These are phyloP conservation scores for Artemisia annua DNA, from an alignment of 129 eudicot species.

Conservation along the genomic window DNA sequence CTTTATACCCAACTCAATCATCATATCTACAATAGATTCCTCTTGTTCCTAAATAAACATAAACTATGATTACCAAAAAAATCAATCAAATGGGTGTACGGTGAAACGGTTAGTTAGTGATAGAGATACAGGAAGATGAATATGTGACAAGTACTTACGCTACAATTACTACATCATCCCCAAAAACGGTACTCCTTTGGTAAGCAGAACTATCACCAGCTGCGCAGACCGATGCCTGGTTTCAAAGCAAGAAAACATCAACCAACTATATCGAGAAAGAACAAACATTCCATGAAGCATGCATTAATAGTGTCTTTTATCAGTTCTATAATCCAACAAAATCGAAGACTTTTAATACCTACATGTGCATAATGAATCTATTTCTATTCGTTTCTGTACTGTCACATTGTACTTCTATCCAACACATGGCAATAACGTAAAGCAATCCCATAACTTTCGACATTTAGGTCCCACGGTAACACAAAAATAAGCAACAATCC, in stretches of 20 bases:
- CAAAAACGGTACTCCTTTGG: slow-evolving; percentile 70
- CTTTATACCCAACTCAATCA: slow-evolving; percentile 29
- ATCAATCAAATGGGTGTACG: neutral
- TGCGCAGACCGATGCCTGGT: slow-evolving; percentile 72
- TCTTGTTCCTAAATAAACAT: slow-evolving; percentile 22
- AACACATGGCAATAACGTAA: neutral
- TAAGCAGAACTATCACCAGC: slow-evolving; percentile 96
- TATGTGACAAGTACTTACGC: slow-evolving; percentile 62
- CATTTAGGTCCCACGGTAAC: too few relatives aligned
- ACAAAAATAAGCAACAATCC: too few relatives aligned
- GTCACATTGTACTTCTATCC: neutral
- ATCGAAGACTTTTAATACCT: neutral
- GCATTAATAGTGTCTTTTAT: neutral
- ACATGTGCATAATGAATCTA: neutral
- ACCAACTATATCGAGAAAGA: neutral
- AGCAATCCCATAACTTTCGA: slow-evolving; percentile 8
- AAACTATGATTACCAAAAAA: neutral
- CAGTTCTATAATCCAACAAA: slow-evolving; percentile 10
- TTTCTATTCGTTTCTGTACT: neutral
- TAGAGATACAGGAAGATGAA: neutral
- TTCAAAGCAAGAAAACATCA: slow-evolving; percentile 13
- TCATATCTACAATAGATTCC: slow-evolving; percentile 22
- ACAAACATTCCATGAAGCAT: neutral
- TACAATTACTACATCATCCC: slow-evolving; percentile 92
- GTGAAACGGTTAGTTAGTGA: neutral